Evolutionary conservation across 352 stramenopile genomes (phyloP).

Genomic region (Salisapilia sapeloensis): DNA sequence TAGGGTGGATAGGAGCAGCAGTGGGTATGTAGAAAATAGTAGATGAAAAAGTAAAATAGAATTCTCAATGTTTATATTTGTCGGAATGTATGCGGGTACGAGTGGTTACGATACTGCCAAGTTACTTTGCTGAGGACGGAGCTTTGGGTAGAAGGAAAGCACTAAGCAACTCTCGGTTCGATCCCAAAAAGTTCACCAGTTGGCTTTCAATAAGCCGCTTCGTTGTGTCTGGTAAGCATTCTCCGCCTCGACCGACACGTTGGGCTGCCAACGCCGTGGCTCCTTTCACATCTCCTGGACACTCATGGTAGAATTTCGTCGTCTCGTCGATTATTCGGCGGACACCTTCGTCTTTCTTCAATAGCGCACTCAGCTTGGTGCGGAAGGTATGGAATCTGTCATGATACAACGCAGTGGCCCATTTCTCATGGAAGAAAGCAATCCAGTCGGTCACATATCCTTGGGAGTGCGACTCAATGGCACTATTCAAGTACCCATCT

Average conservation of each 20-base stretch:
- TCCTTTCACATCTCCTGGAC: conserved; percentile 48
- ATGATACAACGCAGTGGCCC: conserved; percentile 52
- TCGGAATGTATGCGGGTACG: too few species aligned
- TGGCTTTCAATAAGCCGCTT: conserved; percentile 66
- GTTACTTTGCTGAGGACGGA: too few species aligned
- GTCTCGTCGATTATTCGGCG: conserved; percentile 44
- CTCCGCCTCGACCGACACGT: conserved; percentile 44
- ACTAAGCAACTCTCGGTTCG: conserved; percentile 55
- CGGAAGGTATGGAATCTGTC: conserved; percentile 70
- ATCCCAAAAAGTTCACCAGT: conserved; percentile 53
- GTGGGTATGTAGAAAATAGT: too few species aligned
- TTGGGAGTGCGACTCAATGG: conserved; percentile 47
- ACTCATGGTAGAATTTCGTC: conserved; percentile 29
- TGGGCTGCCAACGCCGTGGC: conserved; percentile 34
- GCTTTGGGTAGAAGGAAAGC: conserved; percentile 64
- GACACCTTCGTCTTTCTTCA: conserved; percentile 57
- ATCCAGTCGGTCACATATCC: conserved; percentile 70
- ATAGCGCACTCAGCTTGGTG: conserved; percentile 22
- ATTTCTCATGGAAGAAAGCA: conserved; percentile 65
- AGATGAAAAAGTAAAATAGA: too few species aligned
- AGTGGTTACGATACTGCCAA: too few species aligned
- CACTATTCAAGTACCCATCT: conserved; percentile 77
- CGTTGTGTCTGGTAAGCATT: conserved; percentile 36
- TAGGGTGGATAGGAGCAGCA: too few species aligned
- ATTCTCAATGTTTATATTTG: too few species aligned